Conservation (phyloP, 805 yeast genomes). For the Candida khao-thaluensis region DNA sequence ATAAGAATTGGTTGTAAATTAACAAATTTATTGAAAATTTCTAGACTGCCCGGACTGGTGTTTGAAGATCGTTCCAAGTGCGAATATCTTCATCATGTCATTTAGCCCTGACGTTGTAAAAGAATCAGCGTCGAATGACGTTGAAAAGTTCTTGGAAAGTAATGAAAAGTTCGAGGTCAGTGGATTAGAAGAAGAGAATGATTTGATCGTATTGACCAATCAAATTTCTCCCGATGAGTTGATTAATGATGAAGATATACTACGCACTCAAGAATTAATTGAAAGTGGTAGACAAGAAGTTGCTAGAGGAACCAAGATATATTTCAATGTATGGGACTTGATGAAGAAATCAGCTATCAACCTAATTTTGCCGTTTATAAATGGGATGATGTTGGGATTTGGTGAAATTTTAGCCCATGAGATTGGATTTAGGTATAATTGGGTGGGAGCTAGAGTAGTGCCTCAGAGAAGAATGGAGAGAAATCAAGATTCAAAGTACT, state of each 20-base stretch:
- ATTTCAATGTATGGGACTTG: constrained; percentile 36
- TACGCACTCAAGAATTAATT: constrained; percentile 22
- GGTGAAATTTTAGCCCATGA: constrained; percentile 96
- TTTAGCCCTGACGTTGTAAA: constrained; percentile 6
- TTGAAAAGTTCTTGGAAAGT: constrained; percentile 2
- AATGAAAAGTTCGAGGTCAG: constrained; percentile 10
- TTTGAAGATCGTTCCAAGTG: too few species aligned
- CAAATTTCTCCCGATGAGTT: constrained; percentile 33
- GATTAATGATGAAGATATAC: constrained; percentile 28
- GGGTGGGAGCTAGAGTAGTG: constrained; percentile 67
- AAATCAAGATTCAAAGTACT: constrained; percentile 15
- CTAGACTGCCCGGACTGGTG: too few species aligned
- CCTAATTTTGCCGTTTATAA: constrained; percentile 79
- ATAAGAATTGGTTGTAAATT: too few species aligned
- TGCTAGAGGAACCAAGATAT: constrained; percentile 9
- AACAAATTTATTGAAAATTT: not conserved
- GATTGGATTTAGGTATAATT: constrained; percentile 74
- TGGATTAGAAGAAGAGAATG: constrained; percentile 20
- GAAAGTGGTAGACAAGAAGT: constrained; percentile 15
- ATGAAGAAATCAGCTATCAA: constrained; percentile 64
- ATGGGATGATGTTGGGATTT: constrained; percentile 93
- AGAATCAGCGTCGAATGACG: not conserved
- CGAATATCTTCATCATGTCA: too few species aligned
- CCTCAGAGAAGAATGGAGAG: constrained; percentile 34
- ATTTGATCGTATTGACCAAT: constrained; percentile 20